Conservation (phyloP, 164 flowering plant species). For the Chloranthus sessilifolius region DNA sequence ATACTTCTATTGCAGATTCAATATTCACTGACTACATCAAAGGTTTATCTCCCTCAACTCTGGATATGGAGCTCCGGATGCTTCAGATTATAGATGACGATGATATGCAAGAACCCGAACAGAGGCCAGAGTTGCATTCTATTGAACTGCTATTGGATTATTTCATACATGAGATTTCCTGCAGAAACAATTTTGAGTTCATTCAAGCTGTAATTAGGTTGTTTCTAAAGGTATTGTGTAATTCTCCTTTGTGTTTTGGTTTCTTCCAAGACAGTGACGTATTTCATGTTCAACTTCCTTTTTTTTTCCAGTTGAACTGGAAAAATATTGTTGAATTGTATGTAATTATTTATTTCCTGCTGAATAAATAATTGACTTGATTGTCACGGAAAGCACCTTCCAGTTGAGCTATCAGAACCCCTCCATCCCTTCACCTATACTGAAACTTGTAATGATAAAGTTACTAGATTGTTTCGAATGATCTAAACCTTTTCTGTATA, state of each 20-base stretch:
- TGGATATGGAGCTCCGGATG: constrained; percentile 94
- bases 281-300: not conserved
- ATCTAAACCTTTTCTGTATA: no score
- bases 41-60: constrained; percentile 70
- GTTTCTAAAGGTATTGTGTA: constrained; percentile 65
- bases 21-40: constrained; percentile 79
- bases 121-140: constrained; percentile 51
- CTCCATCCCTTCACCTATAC: not conserved
- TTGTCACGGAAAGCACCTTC: no score
- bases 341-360: not conserved
- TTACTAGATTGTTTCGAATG: no score
- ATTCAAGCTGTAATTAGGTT: constrained; percentile 77
- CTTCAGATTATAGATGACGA: constrained; percentile 86
- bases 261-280: not conserved
- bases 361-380: not conserved
- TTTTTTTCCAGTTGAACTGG: not conserved
- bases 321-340: not conserved
- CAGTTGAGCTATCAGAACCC: no score
- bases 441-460: not conserved
- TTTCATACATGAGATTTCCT: constrained; percentile 63
- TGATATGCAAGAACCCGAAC: constrained; percentile 46
- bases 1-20: constrained; percentile 71
- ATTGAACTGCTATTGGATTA: constrained; percentile 82
- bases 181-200: constrained; percentile 85
- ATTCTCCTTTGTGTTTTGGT: not conserved